A percentile compares a stretch with the other conserved stretches of the same genome.
Evolutionary conservation across 2,329 filamentous ascomycete genomes (phyloP).

Genomic region (Scolecobasidium constrictum): DNA sequence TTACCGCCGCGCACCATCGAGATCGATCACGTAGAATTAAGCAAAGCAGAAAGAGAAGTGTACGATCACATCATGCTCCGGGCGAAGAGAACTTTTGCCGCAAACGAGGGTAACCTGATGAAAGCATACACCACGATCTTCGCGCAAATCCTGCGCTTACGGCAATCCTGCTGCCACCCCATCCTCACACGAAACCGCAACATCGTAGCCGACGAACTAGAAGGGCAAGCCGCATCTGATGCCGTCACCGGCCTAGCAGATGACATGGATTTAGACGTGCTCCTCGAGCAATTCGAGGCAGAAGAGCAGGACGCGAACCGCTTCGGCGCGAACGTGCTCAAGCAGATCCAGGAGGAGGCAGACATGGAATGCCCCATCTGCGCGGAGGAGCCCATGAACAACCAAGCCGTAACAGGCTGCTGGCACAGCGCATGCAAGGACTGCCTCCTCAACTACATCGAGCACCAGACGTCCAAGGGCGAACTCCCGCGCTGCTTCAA

Average conservation of each 20-base stretch:
- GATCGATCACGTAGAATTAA: constrained; percentile 82
- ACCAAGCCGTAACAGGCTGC: constrained; percentile 82
- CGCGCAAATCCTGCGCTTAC: constrained; percentile 83
- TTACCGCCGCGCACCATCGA: constrained; percentile 71
- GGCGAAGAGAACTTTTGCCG: constrained; percentile 73
- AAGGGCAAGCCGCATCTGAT: constrained; percentile 67
- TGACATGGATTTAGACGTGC: constrained; percentile 85
- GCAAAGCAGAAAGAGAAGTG: constrained; percentile 73
- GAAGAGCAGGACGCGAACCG: constrained; percentile 50
- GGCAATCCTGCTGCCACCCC: constrained; percentile 91
- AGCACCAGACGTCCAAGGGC: constrained; percentile 69
- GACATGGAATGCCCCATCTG: constrained; percentile 90
- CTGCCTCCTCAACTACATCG: constrained; percentile 82
- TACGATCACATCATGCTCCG: constrained; percentile 83
- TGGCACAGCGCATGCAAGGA: constrained; percentile 97
- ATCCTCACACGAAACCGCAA: constrained; percentile 76
- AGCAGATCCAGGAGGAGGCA: constrained; percentile 83
- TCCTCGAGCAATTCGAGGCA: constrained; percentile 76
- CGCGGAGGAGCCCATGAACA: constrained; percentile 84
- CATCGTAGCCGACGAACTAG: constrained; percentile 78
- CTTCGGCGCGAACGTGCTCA: constrained; percentile 78
- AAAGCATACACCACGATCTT: constrained; percentile 97
- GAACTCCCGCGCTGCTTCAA: constrained; percentile 77
- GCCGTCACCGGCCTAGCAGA: constrained; percentile 73
- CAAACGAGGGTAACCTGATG: constrained; percentile 83